A percentile compares a stretch with the other conserved stretches of the same genome.
These are phyloP conservation scores for Diddensiella transvaalensis DNA, from an alignment of 805 yeast species.

Conservation along the genomic window DNA sequence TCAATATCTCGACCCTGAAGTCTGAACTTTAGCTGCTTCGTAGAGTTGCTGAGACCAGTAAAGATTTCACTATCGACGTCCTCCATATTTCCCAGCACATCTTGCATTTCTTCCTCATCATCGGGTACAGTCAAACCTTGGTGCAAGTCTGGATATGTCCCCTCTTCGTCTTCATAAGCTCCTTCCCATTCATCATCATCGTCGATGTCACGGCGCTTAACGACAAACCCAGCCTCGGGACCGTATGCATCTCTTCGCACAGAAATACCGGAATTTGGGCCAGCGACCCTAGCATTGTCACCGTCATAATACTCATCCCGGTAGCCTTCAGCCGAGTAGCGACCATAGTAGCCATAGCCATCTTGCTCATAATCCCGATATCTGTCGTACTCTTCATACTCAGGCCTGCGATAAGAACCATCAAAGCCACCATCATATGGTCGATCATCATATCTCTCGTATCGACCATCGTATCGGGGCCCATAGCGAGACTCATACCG, in stretches of 20 bases:
- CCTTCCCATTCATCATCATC: conserved; percentile 1
- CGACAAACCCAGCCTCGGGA: neutral
- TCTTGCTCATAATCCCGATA: conserved; percentile 1
- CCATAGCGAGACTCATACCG: neutral
- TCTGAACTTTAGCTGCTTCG: neutral
- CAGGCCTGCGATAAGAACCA: neutral
- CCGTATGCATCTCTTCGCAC: too few relatives aligned
- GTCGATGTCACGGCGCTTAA: neutral
- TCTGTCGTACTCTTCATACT: neutral
- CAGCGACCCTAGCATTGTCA: too few relatives aligned
- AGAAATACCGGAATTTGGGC: too few relatives aligned
- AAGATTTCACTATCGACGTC: neutral
- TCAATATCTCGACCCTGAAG: neutral
- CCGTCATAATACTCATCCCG: too few relatives aligned
- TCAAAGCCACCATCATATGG: neutral
- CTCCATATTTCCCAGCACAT: neutral
- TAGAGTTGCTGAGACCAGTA: neutral
- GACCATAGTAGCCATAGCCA: conserved; percentile 1
- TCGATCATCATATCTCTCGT: neutral
- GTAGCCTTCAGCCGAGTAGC: neutral
- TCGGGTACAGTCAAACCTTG: neutral
- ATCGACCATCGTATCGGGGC: neutral
- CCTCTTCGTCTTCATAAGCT: conserved; percentile 8
- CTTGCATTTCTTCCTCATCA: neutral
- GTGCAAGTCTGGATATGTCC: neutral